These are phyloP conservation scores for Farysia itapuensis DNA, from an alignment of 1,284 basidiomycete species.

Conservation along the genomic window DNA sequence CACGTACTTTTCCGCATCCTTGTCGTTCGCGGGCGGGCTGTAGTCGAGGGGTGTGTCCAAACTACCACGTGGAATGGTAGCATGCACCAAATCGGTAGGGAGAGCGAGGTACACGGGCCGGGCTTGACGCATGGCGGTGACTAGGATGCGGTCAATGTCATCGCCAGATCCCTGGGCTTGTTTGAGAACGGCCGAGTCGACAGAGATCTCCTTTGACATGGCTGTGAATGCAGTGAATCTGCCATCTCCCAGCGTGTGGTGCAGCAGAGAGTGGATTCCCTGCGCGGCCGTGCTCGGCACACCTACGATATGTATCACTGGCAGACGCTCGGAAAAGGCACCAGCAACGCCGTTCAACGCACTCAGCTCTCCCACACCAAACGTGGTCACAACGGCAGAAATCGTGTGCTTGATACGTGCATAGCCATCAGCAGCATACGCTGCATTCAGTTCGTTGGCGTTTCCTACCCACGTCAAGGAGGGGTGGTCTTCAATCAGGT, in stretches of 20 bases:
- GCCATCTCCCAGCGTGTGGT: slow-evolving; percentile 59
- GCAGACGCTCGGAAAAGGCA: slow-evolving; percentile 77
- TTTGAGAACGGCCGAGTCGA: slow-evolving; percentile 66
- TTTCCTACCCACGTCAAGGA: slow-evolving; percentile 77
- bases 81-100: slow-evolving; percentile 79
- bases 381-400: slow-evolving; percentile 65
- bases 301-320: slow-evolving; percentile 87
- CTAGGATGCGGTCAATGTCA: slow-evolving; percentile 79
- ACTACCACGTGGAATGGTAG: slow-evolving; percentile 70
- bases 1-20: slow-evolving; percentile 71
- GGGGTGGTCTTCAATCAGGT: slow-evolving; percentile 80
- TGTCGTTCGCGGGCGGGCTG: slow-evolving; percentile 62
- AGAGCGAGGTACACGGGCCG: slow-evolving; percentile 85
- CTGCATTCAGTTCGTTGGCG: slow-evolving; percentile 66
- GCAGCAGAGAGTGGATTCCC: slow-evolving; percentile 62
- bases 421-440: slow-evolving; percentile 93
- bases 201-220: slow-evolving; percentile 75
- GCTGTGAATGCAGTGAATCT: slow-evolving; percentile 73
- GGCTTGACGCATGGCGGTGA: slow-evolving; percentile 71
- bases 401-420: slow-evolving; percentile 66
- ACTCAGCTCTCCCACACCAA: slow-evolving; percentile 83
- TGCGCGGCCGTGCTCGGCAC: slow-evolving; percentile 76
- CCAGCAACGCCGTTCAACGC: slow-evolving; percentile 62
- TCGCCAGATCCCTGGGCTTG: slow-evolving; percentile 61
- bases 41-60: slow-evolving; percentile 66